Evolutionary conservation across 2,329 filamentous ascomycete genomes (phyloP).

Genomic region (Fusarium longipes): DNA sequence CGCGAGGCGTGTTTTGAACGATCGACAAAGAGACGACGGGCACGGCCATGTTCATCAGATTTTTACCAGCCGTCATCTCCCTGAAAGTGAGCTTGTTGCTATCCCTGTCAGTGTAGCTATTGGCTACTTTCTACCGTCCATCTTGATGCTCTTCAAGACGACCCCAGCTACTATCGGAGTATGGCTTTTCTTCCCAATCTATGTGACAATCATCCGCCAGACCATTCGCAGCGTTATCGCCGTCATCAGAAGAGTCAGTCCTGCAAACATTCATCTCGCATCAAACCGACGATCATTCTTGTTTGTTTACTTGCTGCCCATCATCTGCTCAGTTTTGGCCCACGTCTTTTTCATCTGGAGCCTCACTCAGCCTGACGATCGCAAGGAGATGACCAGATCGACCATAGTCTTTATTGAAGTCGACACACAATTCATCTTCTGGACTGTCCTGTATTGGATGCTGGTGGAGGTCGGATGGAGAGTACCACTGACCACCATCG

Average conservation of each 20-base stretch:
- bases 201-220: constrained; percentile 58
- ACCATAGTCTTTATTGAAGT: constrained; percentile 60
- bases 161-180: constrained; percentile 52
- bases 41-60: constrained; percentile 35
- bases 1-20: constrained; percentile 51
- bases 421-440: constrained; percentile 57
- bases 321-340: constrained; percentile 56
- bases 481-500: constrained; percentile 50
- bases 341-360: constrained; percentile 58
- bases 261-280: constrained; percentile 57
- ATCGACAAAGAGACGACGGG: constrained; percentile 23
- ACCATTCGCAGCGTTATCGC: constrained; percentile 48
- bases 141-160: constrained; percentile 59
- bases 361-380: constrained; percentile 56
- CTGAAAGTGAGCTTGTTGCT: constrained; percentile 66
- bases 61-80: constrained; percentile 52
- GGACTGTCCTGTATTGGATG: constrained; percentile 65
- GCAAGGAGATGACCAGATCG: constrained; percentile 62
- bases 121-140: constrained; percentile 60
- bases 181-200: constrained; percentile 66
- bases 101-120: constrained; percentile 62
- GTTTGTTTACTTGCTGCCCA: constrained; percentile 59
- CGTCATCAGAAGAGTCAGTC: constrained; percentile 44
- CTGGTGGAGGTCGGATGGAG: constrained; percentile 62
- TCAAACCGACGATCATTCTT: constrained; percentile 53